phyloP scores from a whole-genome alignment of 2,329 filamentous ascomycete genomes.

The Leptographium galeiforme region DNA sequence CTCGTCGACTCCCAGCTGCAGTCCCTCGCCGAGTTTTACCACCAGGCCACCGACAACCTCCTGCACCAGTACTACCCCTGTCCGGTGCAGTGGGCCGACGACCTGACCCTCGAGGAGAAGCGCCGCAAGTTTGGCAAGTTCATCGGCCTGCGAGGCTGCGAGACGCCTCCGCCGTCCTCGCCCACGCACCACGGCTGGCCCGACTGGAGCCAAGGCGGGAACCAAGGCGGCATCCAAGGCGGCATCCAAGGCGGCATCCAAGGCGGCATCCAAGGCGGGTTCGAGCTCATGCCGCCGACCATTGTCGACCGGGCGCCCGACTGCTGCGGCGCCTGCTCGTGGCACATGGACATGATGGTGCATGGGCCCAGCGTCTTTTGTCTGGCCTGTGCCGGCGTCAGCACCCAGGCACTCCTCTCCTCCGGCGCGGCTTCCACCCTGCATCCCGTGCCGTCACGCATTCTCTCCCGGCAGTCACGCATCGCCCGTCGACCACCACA shows the following conservation, averaged over 20 bases:
- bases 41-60: slow-evolving; percentile 47
- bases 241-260: no score
- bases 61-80: slow-evolving; percentile 51
- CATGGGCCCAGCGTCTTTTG: background rate
- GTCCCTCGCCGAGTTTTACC: slow-evolving; percentile 57
- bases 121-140: slow-evolving; percentile 59
- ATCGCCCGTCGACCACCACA: background rate
- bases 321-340: background rate
- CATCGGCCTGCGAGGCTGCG: slow-evolving; percentile 52
- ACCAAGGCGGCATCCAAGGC: no score
- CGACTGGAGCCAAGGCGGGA: no score
- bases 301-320: background rate
- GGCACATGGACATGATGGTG: background rate
- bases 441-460: background rate
- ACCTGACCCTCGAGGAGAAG: slow-evolving; percentile 49
- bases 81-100: slow-evolving; percentile 47
- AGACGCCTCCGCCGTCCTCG: slow-evolving; percentile 12
- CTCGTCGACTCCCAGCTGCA: slow-evolving; percentile 60
- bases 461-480: background rate
- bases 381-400: background rate
- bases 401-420: background rate
- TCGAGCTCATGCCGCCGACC: background rate
- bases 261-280: no score
- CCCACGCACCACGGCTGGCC: no score
- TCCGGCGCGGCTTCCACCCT: background rate